Evolutionary conservation across 306 rosid species (phyloP).

Genomic region (Lathyrus sativus): DNA sequence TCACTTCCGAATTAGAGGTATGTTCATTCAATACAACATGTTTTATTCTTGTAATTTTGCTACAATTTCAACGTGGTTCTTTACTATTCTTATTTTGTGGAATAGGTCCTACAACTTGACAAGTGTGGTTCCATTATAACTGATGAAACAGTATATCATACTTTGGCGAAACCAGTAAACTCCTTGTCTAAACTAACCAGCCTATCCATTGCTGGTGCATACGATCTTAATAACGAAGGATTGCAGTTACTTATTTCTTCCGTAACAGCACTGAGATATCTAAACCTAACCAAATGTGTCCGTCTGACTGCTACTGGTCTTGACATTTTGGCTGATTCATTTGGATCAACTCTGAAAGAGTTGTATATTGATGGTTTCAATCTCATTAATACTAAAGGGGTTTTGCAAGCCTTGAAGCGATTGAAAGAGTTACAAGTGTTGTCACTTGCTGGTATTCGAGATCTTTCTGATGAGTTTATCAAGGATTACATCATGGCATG

Average conservation of each 20-base stretch:
- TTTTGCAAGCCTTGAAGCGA: slow-evolving; percentile 56
- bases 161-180: slow-evolving; percentile 52
- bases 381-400: slow-evolving; percentile 47
- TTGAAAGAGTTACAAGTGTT: slow-evolving; percentile 67
- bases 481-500: slow-evolving; percentile 43
- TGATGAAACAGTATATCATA: slow-evolving; percentile 53
- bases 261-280: slow-evolving; percentile 64
- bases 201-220: slow-evolving; percentile 81
- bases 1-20: slow-evolving; percentile 60
- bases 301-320: slow-evolving; percentile 65
- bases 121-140: slow-evolving; percentile 76
- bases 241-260: slow-evolving; percentile 63
- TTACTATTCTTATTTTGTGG: slow-evolving; percentile 38
- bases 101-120: slow-evolving; percentile 81
- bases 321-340: slow-evolving; percentile 52
- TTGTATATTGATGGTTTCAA: slow-evolving; percentile 75
- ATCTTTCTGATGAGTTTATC: slow-evolving; percentile 58
- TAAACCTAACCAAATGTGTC: slow-evolving; percentile 87
- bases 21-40: not conserved
- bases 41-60: not conserved
- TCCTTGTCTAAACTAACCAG: slow-evolving; percentile 55
- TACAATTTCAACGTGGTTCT: not conserved
- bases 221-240: slow-evolving; percentile 76
- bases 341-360: slow-evolving; percentile 71
- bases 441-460: slow-evolving; percentile 66